phyloP scores from a whole-genome alignment of 1,139 yeast species.

The Spathaspora sp. region DNA sequence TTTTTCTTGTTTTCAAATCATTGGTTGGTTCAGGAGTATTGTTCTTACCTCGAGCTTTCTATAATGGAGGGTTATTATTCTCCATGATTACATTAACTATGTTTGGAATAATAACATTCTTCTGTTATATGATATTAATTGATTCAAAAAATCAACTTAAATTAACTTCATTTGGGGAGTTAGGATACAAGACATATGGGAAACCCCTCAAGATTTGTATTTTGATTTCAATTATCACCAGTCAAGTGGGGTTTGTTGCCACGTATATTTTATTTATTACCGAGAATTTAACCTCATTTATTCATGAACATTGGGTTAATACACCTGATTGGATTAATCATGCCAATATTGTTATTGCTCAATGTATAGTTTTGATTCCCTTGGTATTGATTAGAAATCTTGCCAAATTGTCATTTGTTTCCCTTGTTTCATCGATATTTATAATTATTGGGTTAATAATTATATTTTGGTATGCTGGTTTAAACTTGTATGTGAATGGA shows the following conservation, averaged over 20 bases:
- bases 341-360: constrained; percentile 48
- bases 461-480: constrained; percentile 56
- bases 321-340: constrained; percentile 18
- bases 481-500: constrained; percentile 48
- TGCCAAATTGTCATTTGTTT: constrained; percentile 66
- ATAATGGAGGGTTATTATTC: constrained; percentile 68
- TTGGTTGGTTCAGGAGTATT: constrained; percentile 80
- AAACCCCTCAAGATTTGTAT: constrained; percentile 57
- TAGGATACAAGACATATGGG: constrained; percentile 66
- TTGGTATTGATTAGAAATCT: constrained; percentile 70
- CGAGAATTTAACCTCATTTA: constrained; percentile 58
- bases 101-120: constrained; percentile 66
- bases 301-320: constrained; percentile 18
- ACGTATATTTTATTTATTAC: constrained; percentile 75
- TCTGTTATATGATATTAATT: constrained; percentile 67
- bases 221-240: constrained; percentile 58
- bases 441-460: constrained; percentile 64
- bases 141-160: constrained; percentile 55
- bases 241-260: constrained; percentile 78
- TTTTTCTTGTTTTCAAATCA: constrained; percentile 66
- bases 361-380: constrained; percentile 62
- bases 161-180: constrained; percentile 74
- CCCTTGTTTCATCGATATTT: constrained; percentile 65
- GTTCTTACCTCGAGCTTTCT: constrained; percentile 70
- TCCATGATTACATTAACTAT: constrained; percentile 51